Evolutionary conservation across 768 basidiomycete genomes (phyloP).

Genomic region (Leccinum subgranulosum): DNA sequence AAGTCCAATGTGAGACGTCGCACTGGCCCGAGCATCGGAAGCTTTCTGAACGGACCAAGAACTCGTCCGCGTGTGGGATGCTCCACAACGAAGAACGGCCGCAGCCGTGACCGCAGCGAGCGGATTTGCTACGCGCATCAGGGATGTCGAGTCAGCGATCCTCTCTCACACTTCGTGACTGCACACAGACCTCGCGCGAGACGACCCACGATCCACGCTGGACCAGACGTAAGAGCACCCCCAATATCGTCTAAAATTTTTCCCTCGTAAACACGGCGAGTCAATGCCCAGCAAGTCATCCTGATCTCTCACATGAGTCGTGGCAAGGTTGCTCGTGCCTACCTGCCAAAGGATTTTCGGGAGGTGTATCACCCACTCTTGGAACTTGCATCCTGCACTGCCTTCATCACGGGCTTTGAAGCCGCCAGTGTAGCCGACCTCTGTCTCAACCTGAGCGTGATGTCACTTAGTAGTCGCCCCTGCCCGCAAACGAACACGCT

Average conservation of each 20-base stretch:
- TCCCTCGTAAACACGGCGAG: slow-evolving; percentile 6
- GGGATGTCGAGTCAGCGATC: slow-evolving; percentile 9
- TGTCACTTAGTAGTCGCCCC: slow-evolving; percentile 1
- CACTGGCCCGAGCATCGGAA: slow-evolving; percentile 43
- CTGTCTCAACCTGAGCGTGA: slow-evolving; percentile 53
- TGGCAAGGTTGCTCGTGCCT: slow-evolving; percentile 49
- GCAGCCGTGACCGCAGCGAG: slow-evolving; percentile 55
- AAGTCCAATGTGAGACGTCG: slow-evolving; percentile 66
- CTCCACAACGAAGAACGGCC: slow-evolving; percentile 75
- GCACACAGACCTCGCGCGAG: slow-evolving; percentile 40
- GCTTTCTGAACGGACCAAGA: slow-evolving; percentile 72
- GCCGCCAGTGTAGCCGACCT: slow-evolving; percentile 48
- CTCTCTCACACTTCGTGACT: not conserved
- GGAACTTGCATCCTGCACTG: slow-evolving; percentile 32
- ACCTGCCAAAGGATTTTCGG: slow-evolving; percentile 87
- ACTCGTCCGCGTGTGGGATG: slow-evolving; percentile 75
- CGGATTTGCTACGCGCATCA: slow-evolving; percentile 40
- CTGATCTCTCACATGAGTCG: slow-evolving; percentile 54
- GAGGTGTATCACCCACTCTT: slow-evolving; percentile 71
- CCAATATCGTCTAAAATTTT: slow-evolving; percentile 47
- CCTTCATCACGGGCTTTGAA: slow-evolving; percentile 37
- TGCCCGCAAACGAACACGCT: slow-evolving; percentile 14
- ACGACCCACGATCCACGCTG: slow-evolving; percentile 53
- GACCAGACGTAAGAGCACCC: slow-evolving; percentile 57
- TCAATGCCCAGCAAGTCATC: not conserved